Evolutionary conservation across 2,329 filamentous ascomycete genomes (phyloP), one percentile per base, ranked within the genome.

Genomic region (Botrytis elliptica): DNA sequence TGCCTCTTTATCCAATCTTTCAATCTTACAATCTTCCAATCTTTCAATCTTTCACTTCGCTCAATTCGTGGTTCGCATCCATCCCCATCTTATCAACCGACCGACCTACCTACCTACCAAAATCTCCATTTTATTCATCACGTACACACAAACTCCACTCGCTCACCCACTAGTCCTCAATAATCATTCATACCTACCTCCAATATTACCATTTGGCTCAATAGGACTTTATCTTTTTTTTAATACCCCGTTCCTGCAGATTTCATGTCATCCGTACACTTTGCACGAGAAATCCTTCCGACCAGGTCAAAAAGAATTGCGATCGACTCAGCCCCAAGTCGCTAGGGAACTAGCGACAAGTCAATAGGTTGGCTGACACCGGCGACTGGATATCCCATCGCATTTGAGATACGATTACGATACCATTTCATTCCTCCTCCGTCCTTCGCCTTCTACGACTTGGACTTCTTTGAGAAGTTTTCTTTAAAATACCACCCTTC

Each of bases 381-480:
- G 52, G 52, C 52, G 36, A 70, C 42, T 68, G 71, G 44, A 62
- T 42, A 44, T 73, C 42, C 42, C 33, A 73, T 73, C 65, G 44
- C 62, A 72, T 57, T 29, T 18, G 44, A 63, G 46, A 64, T 40
- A 25, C 64, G 29, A 25, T 42, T 66, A 52, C 64, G 33, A 67
- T 64, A 55, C 66, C 16, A 57, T 29, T 57, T 33, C 67, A 46
- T 57, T 42, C 66, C 66, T 57, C 29, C 66, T 57, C 12, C 76
- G 74, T 75, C 74, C 75, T 75, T 76, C 77, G 69, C 75, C 75
- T 73, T 75, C 78, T 75, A 74, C 82, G n/a, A 66, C 40, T 57
- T 33, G 57, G 52, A 12, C 29, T 73, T 69, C 82, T 83, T 82
- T 55, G 79, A 78, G 75, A 79, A 78, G 66, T 68, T 52, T 49